Evolutionary conservation across 345 rosid genomes (phyloP).

Genomic region (Abelmoschus esculentus): DNA sequence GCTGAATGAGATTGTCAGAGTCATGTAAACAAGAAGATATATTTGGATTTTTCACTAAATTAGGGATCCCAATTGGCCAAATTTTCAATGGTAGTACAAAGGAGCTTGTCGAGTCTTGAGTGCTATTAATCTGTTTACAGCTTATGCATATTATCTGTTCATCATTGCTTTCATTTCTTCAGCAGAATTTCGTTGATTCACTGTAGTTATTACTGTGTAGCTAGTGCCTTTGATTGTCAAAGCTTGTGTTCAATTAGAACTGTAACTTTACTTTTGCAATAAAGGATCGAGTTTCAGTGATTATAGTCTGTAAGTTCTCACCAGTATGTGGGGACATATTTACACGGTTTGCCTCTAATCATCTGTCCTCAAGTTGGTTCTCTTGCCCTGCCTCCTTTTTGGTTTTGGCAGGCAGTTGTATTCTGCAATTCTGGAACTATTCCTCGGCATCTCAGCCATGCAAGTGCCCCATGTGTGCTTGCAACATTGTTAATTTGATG

Average conservation of each 20-base stretch:
- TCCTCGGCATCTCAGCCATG: slow-evolving; percentile 68
- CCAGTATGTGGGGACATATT: not conserved
- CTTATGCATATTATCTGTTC: not conserved
- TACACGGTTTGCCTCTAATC: not conserved
- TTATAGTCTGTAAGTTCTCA: not conserved
- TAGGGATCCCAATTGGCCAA: not conserved
- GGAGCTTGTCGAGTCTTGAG: not conserved
- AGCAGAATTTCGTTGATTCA: not conserved
- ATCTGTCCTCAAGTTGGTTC: not conserved
- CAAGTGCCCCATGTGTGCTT: slow-evolving; percentile 83
- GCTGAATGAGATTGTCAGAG: not conserved
- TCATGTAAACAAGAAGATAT: not conserved
- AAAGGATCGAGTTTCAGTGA: not conserved
- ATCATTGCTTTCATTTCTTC: not conserved
- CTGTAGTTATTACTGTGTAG: not conserved
- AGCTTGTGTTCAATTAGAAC: not conserved
- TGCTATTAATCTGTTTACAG: not conserved
- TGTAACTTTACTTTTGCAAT: not conserved
- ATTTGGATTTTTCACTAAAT: not conserved
- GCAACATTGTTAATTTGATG: slow-evolving; percentile 42
- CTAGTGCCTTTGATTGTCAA: not conserved
- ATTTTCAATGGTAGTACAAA: not conserved
- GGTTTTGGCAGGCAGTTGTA: slow-evolving; percentile 54
- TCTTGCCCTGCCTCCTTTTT: not conserved
- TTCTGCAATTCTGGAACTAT: slow-evolving; percentile 85